Base-by-base conservation (phyloP, 2,329 filamentous ascomycete genomes). In the Fusarium phyllophilum region DNA sequence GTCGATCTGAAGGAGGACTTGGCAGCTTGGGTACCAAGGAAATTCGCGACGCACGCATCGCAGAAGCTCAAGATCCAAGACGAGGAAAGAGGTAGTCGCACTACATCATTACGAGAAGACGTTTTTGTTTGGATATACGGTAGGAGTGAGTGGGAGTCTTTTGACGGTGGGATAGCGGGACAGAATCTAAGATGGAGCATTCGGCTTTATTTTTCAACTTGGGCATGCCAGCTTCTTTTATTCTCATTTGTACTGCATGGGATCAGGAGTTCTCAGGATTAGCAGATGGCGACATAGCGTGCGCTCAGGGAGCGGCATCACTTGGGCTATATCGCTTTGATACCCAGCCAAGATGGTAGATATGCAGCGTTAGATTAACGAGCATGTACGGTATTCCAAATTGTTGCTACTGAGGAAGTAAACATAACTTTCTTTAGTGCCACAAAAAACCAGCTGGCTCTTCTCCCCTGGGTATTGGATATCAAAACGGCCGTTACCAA, bases 21-120 rank as follows among this genome's bases (percentile, higher is more conserved):
- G 96, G 96, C 6, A 96, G 94, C 79, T 82, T 98, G 81, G 94
- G 95, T 6, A 98, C 96, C 9, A 97, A 95, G 84, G 96, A 98
- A 86, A 90, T 95, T 80, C 89, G 96, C 69, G 94, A 97, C 76
- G 95, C 92, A 83, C 90, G 95, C 81, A 91, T 89, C 79, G 87
- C 90, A 56, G 95, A 98, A 82, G 95, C 96, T 10, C 85, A 90
- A 73, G 93, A 97, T 86, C 95, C 95, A 49, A 89, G 95, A 79
- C 88, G 92, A 74, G 89, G 91, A 69, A 90, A 90, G 82, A 78
- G 82, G 59, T 88, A 73, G 79, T 29, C 24, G 34, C n/a, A 34
- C 29, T 36, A 24, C 57, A 44, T 29, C n/a, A 42, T 41, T 12
- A 49, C 12, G 15, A 44, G 24, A 31, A 62, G 49, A 46, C 45